Percentiles rank a stretch among this genome's conserved stretches.
These are phyloP conservation scores for Hypoxylon sp. DNA, from an alignment of 2,329 filamentous ascomycete species.

Conservation along the genomic window DNA sequence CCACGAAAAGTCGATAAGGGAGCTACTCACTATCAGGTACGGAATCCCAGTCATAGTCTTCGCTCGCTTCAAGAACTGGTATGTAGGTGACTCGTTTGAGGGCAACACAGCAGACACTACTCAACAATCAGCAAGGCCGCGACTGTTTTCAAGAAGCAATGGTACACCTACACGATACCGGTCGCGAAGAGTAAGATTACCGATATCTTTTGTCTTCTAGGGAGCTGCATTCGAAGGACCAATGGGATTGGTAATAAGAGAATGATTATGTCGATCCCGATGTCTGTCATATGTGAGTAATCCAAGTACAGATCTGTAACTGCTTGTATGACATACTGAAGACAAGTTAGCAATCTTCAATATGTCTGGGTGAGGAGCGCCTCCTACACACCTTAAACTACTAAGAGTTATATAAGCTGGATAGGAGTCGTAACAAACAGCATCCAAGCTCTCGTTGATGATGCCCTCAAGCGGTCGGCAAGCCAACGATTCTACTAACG, in stretches of 20 bases:
- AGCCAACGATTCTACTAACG: slow-evolving; percentile 31
- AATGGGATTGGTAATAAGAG: slow-evolving; percentile 30
- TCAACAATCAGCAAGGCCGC: not conserved
- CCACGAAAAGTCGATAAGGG: not conserved
- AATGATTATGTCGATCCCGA: slow-evolving; percentile 31
- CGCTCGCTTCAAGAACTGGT: slow-evolving; percentile 29
- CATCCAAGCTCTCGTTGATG: slow-evolving; percentile 33
- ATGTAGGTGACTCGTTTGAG: slow-evolving; percentile 35
- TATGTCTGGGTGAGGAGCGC: not conserved
- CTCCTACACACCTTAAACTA: slow-evolving; percentile 24
- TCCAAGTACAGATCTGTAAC: not conserved
- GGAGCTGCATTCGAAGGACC: slow-evolving; percentile 31
- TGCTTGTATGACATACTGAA: slow-evolving; percentile 12
- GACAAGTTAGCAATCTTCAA: slow-evolving; percentile 5
- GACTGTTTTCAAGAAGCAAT: not conserved
- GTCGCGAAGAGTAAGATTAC: slow-evolving; percentile 32
- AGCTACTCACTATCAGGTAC: slow-evolving; percentile 35
- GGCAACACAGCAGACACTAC: slow-evolving; percentile 31
- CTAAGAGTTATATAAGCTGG: slow-evolving; percentile 33
- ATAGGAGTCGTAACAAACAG: slow-evolving; percentile 32
- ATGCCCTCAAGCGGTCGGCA: slow-evolving; percentile 30
- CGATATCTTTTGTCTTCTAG: slow-evolving; percentile 29
- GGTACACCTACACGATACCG: slow-evolving; percentile 25
- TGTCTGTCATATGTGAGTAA: slow-evolving; percentile 20
- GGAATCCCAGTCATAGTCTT: slow-evolving; percentile 37